Percentiles rank a stretch among this genome's conserved stretches.
Conservation (phyloP, 495 filamentous ascomycete genomes). For the Apiosordaria backusii region DNA sequence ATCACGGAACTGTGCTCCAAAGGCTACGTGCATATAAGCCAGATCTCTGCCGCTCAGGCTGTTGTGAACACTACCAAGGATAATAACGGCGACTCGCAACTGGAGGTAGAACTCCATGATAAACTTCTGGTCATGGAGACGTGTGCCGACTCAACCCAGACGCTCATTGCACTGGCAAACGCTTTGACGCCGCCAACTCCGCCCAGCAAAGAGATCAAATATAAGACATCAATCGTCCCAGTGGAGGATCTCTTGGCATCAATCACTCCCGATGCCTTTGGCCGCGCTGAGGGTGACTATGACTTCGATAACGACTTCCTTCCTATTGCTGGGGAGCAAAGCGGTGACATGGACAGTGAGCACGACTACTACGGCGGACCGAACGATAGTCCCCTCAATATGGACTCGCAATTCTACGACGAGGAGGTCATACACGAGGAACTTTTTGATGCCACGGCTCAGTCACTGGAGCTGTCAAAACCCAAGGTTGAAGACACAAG, state of each 20-base stretch:
- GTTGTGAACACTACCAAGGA: slow-evolving; percentile 51
- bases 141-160: slow-evolving; percentile 96
- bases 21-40: slow-evolving; percentile 82
- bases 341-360: slow-evolving; percentile 30
- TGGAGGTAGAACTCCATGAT: slow-evolving; percentile 78
- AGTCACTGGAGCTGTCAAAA: slow-evolving; percentile 32
- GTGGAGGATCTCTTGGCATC: slow-evolving; percentile 85
- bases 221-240: slow-evolving; percentile 80
- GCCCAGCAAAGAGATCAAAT: slow-evolving; percentile 75
- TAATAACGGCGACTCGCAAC: slow-evolving; percentile 54
- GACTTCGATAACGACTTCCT: slow-evolving; percentile 56
- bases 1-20: slow-evolving; percentile 59
- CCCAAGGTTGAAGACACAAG: slow-evolving; percentile 49
- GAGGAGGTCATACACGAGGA: slow-evolving; percentile 33
- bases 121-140: slow-evolving; percentile 88
- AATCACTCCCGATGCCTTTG: slow-evolving; percentile 80
- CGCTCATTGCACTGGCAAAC: slow-evolving; percentile 74
- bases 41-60: slow-evolving; percentile 73
- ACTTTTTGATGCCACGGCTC: slow-evolving; percentile 40
- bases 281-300: slow-evolving; percentile 51
- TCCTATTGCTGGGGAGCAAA: slow-evolving; percentile 32
- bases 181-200: slow-evolving; percentile 78
- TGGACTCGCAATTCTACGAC: slow-evolving; percentile 42
- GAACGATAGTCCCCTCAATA: slow-evolving; percentile 33
- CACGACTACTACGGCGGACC: slow-evolving; percentile 37